Base-by-base conservation (phyloP, 228 moss, liverwort and hornwort species). In the Sphagnum fallax region DNA sequence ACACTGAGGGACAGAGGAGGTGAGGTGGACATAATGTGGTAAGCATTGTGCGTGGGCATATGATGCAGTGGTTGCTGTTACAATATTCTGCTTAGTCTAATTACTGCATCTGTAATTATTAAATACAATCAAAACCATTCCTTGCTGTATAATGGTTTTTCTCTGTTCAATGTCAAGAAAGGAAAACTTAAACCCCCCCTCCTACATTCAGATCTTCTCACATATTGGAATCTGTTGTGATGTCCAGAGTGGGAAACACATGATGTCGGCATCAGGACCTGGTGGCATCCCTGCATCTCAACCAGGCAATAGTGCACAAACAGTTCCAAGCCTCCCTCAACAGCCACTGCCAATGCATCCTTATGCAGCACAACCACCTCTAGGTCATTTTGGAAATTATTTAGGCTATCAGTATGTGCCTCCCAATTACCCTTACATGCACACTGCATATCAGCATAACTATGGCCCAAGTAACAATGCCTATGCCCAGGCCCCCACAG, bases 361-460 rank as follows among this genome's bases (percentile, higher is more conserved):
- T 9, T 87, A 87, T 52, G 50, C 73, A 4, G 8, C 80, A 50
- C 87, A 87, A 70, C 83, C 83, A 7, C 87, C 80, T 47, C 78
- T 80, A 0, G 75, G 76, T 55, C 87, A 87, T 70, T 80, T 78
- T 48, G 82, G 75, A 16, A 86, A 80, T n/a, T 80, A 73, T 60
- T 50, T 83, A 69, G 72, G 78, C 13, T 87, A 87, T 47, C 83
- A 83, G 80, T 80, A 83, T 50, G 10, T 87, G 69, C 78, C 83
- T 49, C 80, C 80, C 51, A 76, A 48, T 2, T 87, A 87, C 16
- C 8, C 80, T 5, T 93, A 90, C 47, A 16, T 98, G 91, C 97
- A 87, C 65, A 70, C 90, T 66, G 86, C 91, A 0, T 98, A 93
- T 64, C 97, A 91, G 76, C 97, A 93, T 70, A 78, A 81, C 48